These are phyloP conservation scores for Moesziomyces sp. DNA, from an alignment of 1,284 basidiomycete species.

Conservation along the genomic window DNA sequence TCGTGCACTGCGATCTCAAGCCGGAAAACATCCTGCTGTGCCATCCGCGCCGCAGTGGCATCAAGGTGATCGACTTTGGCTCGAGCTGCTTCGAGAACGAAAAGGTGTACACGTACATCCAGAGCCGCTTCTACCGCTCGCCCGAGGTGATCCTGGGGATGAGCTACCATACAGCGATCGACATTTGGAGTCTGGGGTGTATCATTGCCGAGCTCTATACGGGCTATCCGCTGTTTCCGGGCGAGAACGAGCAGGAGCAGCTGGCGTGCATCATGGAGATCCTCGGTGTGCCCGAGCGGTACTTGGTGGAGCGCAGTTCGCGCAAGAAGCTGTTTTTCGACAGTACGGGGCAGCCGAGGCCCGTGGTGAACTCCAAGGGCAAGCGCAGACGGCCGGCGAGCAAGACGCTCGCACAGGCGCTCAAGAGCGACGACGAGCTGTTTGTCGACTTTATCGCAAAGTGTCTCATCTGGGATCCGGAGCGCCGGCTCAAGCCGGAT, in stretches of 20 bases:
- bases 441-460: constrained; percentile 83
- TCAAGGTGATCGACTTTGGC: constrained; percentile 99
- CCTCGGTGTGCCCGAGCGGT: constrained; percentile 91
- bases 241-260: constrained; percentile 96
- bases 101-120: constrained; percentile 98
- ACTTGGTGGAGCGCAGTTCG: constrained; percentile 91
- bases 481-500: constrained; percentile 92
- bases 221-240: constrained; percentile 98
- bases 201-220: constrained; percentile 97
- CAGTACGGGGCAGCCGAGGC: constrained; percentile 87
- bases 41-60: constrained; percentile 93
- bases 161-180: constrained; percentile 75
- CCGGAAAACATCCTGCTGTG: constrained; percentile 97
- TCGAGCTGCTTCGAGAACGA: constrained; percentile 98
- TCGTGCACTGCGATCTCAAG: constrained; percentile 99
- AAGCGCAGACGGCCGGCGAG: constrained; percentile 88
- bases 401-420: constrained; percentile 86
- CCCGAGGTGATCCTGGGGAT: constrained; percentile 74
- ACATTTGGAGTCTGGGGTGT: constrained; percentile 98
- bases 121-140: constrained; percentile 96
- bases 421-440: constrained; percentile 84
- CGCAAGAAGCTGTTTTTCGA: constrained; percentile 97
- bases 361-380: constrained; percentile 96
- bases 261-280: constrained; percentile 99
- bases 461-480: constrained; percentile 97